Evolutionary conservation across 139 green algal genomes (phyloP).

Genomic region (Volvox africanus): DNA sequence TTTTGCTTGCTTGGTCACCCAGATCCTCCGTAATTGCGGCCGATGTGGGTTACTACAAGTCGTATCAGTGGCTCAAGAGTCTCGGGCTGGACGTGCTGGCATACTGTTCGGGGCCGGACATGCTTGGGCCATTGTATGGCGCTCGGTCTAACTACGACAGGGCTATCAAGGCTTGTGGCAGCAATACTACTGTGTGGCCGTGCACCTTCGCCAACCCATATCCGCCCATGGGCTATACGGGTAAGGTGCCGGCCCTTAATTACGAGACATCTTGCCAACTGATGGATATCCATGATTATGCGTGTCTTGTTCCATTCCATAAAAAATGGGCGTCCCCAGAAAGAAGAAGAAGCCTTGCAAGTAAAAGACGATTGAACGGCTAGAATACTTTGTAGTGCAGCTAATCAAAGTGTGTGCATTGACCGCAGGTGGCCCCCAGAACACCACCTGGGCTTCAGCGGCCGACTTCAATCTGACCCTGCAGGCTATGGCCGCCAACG

Average conservation of each 20-base stretch:
- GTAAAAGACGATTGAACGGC: too few relatives aligned
- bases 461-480: not conserved
- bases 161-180: not conserved
- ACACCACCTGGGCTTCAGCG: not conserved
- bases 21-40: slow-evolving; percentile 23
- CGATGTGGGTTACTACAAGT: slow-evolving; percentile 12
- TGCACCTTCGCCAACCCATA: slow-evolving; percentile 3
- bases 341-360: too few relatives aligned
- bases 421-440: too few relatives aligned
- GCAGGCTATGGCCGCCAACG: not conserved
- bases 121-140: not conserved
- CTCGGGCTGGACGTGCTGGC: slow-evolving; percentile 13
- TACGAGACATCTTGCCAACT: too few relatives aligned
- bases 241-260: not conserved
- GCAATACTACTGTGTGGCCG: not conserved
- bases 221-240: slow-evolving; percentile 4
- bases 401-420: too few relatives aligned
- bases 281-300: too few relatives aligned
- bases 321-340: too few relatives aligned
- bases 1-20: not conserved
- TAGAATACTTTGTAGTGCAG: too few relatives aligned
- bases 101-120: slow-evolving; percentile 12
- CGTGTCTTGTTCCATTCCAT: too few relatives aligned
- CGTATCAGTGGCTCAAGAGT: not conserved
- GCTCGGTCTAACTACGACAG: slow-evolving; percentile 18